phyloP scores from a whole-genome alignment of 257 asterid species.

The Solanum chiquidenum region DNA sequence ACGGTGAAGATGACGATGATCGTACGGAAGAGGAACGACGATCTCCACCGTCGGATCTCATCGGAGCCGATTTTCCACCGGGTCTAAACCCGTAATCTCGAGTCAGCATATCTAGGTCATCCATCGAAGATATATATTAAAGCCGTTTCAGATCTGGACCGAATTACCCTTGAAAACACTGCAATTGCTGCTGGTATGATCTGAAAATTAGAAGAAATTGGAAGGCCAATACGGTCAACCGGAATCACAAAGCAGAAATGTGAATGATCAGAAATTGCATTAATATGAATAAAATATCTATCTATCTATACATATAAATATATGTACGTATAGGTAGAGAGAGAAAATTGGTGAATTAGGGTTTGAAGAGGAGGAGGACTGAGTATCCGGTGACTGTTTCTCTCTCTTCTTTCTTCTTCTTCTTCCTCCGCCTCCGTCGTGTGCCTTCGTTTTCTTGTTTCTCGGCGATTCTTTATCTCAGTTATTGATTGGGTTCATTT shows the following conservation, averaged over 20 bases:
- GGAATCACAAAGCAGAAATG: not conserved
- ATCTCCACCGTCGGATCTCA: conserved; percentile 72
- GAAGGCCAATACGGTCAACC: not conserved
- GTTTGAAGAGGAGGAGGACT: conserved; percentile 1
- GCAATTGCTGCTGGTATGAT: conserved; percentile 16
- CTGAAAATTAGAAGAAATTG: conserved; percentile 8
- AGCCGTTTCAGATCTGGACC: conserved; percentile 30
- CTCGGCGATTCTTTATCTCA: not conserved
- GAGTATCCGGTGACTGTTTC: not conserved
- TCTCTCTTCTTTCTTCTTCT: not conserved
- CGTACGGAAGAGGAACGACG: conserved; percentile 41
- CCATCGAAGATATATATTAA: conserved; percentile 39
- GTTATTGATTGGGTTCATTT: not conserved
- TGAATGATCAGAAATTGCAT: not conserved
- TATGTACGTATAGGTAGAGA: not conserved
- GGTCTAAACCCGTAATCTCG: conserved; percentile 63
- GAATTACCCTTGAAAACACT: conserved; percentile 14
- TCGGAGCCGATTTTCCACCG: conserved; percentile 83
- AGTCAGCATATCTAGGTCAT: conserved; percentile 74
- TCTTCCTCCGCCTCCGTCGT: conserved; percentile 6
- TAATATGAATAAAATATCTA: not conserved
- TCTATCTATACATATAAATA: not conserved
- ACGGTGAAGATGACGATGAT: conserved; percentile 11
- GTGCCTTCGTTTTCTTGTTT: not conserved
- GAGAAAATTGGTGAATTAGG: not conserved